Conservation (phyloP, 495 filamentous ascomycete species). For the Mycothermus thermophilus region DNA sequence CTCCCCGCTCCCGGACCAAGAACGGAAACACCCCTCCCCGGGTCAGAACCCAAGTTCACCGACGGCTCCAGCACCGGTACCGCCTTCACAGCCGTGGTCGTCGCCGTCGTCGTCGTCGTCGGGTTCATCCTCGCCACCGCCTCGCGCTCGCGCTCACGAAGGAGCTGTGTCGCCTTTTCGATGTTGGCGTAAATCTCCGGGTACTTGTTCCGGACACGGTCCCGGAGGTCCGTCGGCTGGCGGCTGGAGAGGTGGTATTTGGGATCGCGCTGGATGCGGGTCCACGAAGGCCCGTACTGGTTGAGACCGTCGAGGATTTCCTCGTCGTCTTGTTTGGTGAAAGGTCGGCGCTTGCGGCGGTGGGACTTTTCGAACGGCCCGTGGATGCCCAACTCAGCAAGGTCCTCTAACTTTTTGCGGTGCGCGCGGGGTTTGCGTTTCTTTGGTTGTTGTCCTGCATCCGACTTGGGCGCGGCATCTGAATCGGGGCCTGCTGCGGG, state of each 20-base stretch:
- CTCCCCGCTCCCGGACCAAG: conserved; percentile 14
- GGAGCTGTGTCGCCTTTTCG: conserved; percentile 43
- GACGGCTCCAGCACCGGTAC: too few species aligned
- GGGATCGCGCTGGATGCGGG: conserved; percentile 59
- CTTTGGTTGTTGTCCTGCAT: too few species aligned
- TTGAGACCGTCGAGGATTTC: conserved; percentile 63
- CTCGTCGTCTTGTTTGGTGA: conserved; percentile 62
- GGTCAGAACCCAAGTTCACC: conserved; percentile 24
- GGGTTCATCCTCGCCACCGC: too few species aligned
- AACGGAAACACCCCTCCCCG: conserved; percentile 17
- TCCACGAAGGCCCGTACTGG: conserved; percentile 67
- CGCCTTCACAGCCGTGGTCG: too few species aligned
- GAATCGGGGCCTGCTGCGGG: conserved; percentile 7
- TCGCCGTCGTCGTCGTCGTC: too few species aligned
- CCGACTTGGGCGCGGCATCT: too few species aligned
- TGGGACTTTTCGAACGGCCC: conserved; percentile 40
- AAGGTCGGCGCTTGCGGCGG: conserved; percentile 45
- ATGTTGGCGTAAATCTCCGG: conserved; percentile 42
- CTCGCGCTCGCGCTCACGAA: conserved; percentile 18
- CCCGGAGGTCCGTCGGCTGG: conserved; percentile 65
- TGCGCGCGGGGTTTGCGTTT: conserved; percentile 37
- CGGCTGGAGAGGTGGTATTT: conserved; percentile 51
- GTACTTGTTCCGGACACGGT: conserved; percentile 69
- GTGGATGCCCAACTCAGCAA: conserved; percentile 42
- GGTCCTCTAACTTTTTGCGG: conserved; percentile 40